These are phyloP conservation scores for Neopestalotiopsis clavispora DNA, from an alignment of 2,329 filamentous ascomycete genomes.

Conservation along the genomic window DNA sequence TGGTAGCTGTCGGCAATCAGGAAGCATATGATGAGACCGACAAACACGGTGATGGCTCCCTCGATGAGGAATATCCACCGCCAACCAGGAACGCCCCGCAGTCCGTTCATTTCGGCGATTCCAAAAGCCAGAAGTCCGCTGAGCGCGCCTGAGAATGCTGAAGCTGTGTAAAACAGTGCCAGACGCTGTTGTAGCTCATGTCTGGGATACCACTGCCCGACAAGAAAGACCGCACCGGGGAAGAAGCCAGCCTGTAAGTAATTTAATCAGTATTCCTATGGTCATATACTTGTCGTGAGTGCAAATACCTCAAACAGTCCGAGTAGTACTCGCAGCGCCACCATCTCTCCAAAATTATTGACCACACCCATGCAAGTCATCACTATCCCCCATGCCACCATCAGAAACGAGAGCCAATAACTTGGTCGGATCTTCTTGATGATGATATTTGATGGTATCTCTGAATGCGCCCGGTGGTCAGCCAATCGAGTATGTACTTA, in stretches of 20 bases:
- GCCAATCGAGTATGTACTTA: no score
- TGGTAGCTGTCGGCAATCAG: slow-evolving; percentile 55
- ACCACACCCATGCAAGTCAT: slow-evolving; percentile 35
- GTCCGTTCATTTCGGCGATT: slow-evolving; percentile 29
- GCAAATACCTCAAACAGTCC: slow-evolving; percentile 35
- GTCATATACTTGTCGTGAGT: no score
- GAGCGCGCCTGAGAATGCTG: slow-evolving; percentile 22
- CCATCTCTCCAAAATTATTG: slow-evolving; percentile 30
- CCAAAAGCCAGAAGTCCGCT: slow-evolving; percentile 35
- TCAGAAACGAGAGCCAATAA: background rate
- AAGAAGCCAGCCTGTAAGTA: slow-evolving; percentile 33
- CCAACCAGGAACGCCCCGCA: background rate
- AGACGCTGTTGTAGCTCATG: slow-evolving; percentile 35
- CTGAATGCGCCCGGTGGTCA: no score
- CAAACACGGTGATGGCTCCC: slow-evolving; percentile 41
- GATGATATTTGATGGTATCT: slow-evolving; percentile 36
- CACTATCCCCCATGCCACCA: slow-evolving; percentile 19
- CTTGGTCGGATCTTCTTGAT: slow-evolving; percentile 25
- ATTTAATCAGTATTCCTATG: no score
- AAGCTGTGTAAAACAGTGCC: slow-evolving; percentile 27
- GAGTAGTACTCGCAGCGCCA: slow-evolving; percentile 35
- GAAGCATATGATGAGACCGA: slow-evolving; percentile 40
- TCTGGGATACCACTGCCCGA: slow-evolving; percentile 39
- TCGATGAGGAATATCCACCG: slow-evolving; percentile 31
- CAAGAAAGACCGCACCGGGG: slow-evolving; percentile 38